Conservation (phyloP, 176 grass and related monocot species). For the Miscanthus lutarioriparius region DNA sequence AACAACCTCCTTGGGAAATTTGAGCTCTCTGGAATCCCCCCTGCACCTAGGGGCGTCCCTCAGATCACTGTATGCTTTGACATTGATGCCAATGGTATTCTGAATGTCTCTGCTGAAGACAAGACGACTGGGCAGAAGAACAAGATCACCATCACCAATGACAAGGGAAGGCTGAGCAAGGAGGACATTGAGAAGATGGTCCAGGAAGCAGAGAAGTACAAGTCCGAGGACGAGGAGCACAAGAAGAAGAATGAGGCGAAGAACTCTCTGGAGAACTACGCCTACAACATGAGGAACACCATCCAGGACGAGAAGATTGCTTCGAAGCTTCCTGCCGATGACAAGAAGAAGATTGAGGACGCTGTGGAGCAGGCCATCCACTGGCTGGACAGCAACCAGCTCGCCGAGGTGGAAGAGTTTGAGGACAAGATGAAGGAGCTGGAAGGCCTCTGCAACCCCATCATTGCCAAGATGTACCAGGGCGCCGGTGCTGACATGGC, state of each 20-base stretch:
- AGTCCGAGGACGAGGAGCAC: conserved; percentile 58
- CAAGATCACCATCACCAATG: conserved; percentile 60
- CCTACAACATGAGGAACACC: conserved; percentile 66
- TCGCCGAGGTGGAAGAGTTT: conserved; percentile 43
- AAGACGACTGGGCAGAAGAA: conserved; percentile 64
- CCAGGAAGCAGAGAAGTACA: conserved; percentile 55
- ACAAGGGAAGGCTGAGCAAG: conserved; percentile 62
- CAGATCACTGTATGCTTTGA: conserved; percentile 62
- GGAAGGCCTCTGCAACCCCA: conserved; percentile 56
- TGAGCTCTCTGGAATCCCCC: conserved; percentile 56
- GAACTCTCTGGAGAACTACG: conserved; percentile 58
- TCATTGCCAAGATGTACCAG: conserved; percentile 70
- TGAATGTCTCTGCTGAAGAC: conserved; percentile 54
- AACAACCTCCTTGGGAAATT: conserved; percentile 65
- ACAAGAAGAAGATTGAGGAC: conserved; percentile 54
- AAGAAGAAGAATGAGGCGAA: conserved; percentile 57
- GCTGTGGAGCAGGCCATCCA: conserved; percentile 41
- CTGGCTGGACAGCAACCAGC: conserved; percentile 57
- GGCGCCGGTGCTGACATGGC: conserved; percentile 39
- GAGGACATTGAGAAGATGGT: conserved; percentile 66
- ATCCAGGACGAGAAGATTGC: conserved; percentile 61
- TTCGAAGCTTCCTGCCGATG: conserved; percentile 25
- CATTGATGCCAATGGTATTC: conserved; percentile 58
- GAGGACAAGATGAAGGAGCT: conserved; percentile 61
- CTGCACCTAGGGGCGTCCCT: conserved; percentile 58